These are phyloP conservation scores for Macroventuria anomochaeta DNA, from an alignment of 2,329 filamentous ascomycete genomes.

Conservation along the genomic window DNA sequence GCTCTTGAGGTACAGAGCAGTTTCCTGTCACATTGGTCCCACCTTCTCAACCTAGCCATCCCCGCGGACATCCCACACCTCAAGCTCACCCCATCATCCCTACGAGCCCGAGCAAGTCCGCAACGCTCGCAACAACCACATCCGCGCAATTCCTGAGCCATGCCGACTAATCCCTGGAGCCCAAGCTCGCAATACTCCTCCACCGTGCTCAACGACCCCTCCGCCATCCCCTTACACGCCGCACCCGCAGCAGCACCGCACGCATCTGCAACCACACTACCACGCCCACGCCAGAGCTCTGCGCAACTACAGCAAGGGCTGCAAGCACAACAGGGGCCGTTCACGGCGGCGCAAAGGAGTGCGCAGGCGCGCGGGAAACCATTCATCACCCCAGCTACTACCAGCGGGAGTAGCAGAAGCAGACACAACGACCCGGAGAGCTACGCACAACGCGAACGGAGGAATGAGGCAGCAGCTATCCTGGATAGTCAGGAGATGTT, in stretches of 20 bases:
- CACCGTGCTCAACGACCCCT: constrained; percentile 19
- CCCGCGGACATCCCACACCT: constrained; percentile 26
- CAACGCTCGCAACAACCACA: constrained; percentile 4
- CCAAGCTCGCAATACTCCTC: constrained; percentile 12
- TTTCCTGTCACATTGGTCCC: too few relatives aligned
- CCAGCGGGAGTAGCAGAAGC: background rate
- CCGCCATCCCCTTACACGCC: too few relatives aligned
- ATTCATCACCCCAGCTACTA: background rate
- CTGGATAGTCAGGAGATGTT: constrained; percentile 48
- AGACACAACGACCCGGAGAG: too few relatives aligned
- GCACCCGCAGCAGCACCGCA: too few relatives aligned
- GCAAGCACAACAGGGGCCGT: background rate
- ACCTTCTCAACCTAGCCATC: constrained; percentile 31
- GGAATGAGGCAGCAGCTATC: constrained; percentile 42
- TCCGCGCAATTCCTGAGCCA: too few relatives aligned
- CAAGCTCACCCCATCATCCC: constrained; percentile 9
- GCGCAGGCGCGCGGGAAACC: constrained; percentile 38
- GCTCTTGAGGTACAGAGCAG: too few relatives aligned
- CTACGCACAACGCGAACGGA: constrained; percentile 36
- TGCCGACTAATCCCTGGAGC: background rate
- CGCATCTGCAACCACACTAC: background rate
- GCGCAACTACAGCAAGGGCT: too few relatives aligned
- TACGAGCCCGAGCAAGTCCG: constrained; percentile 4
- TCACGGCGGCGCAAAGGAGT: constrained; percentile 35
- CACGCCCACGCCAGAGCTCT: background rate